Conservation (phyloP, 306 rosid species). For the Citrullus amarus region DNA sequence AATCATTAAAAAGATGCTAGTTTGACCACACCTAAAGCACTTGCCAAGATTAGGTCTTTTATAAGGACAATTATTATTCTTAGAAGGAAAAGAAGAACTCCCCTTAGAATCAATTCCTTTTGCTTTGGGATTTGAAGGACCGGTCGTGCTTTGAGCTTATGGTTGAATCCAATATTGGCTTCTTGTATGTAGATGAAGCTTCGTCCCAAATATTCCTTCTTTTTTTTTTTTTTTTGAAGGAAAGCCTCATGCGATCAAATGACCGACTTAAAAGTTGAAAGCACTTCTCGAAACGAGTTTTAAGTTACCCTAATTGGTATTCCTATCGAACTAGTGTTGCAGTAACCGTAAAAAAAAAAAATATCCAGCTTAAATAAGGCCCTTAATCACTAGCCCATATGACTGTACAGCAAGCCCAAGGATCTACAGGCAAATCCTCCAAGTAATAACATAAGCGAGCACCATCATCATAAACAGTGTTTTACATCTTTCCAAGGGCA, state of each 20-base stretch:
- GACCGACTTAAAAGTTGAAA: background rate
- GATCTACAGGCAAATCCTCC: background rate
- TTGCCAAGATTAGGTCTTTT: too few relatives aligned
- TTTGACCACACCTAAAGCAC: too few relatives aligned
- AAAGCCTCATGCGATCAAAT: background rate
- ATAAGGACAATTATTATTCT: too few relatives aligned
- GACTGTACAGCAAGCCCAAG: conserved; percentile 7
- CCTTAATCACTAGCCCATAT: background rate
- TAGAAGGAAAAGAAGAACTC: too few relatives aligned
- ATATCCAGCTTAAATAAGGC: background rate
- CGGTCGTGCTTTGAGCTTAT: too few relatives aligned
- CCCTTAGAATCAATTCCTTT: too few relatives aligned
- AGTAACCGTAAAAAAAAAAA: background rate
- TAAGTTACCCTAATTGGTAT: background rate
- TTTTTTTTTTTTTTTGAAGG: background rate
- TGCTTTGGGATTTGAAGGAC: too few relatives aligned
- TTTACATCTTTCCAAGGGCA: background rate
- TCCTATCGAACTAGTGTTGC: background rate
- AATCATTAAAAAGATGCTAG: too few relatives aligned
- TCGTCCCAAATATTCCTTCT: too few relatives aligned
- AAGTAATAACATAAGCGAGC: background rate
- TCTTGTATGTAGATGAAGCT: too few relatives aligned
- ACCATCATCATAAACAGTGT: background rate
- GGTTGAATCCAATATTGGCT: too few relatives aligned
- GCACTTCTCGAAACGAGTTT: background rate